Conservation (phyloP, 2,329 filamentous ascomycete genomes). For the Alternaria sp. region DNA sequence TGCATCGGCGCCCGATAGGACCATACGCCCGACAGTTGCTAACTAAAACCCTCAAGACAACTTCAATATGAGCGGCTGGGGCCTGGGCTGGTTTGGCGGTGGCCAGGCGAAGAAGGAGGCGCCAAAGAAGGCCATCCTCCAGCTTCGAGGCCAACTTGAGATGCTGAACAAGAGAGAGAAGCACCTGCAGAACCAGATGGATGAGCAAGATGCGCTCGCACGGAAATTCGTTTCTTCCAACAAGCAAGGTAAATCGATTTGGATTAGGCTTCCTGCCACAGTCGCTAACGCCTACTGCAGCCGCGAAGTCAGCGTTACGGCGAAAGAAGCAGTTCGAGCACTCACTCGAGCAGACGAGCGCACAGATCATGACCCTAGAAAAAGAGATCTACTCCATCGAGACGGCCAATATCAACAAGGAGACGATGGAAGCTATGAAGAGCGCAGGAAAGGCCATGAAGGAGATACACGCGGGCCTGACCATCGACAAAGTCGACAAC, state of each 20-base stretch:
- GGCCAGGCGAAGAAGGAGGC: constrained; percentile 85
- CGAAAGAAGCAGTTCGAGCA: constrained; percentile 95
- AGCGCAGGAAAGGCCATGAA: constrained; percentile 89
- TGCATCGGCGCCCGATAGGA: constrained; percentile 1
- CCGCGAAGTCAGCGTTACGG: constrained; percentile 85
- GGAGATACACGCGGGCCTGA: constrained; percentile 87
- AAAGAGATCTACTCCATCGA: constrained; percentile 97
- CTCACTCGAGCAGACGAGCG: constrained; percentile 85
- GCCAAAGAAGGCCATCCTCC: constrained; percentile 95
- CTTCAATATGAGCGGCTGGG: constrained; percentile 52
- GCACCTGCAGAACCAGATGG: constrained; percentile 89
- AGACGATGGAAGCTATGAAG: constrained; percentile 94
- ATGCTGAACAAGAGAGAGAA: constrained; percentile 98
- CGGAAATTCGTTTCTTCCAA: constrained; percentile 87
- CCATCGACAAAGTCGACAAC: constrained; percentile 91
- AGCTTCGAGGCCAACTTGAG: constrained; percentile 85
- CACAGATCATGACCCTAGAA: constrained; percentile 90
- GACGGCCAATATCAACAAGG: constrained; percentile 97
- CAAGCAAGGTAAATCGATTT: constrained; percentile 78
- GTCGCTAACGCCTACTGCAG: constrained; percentile 56
- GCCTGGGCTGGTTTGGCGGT: constrained; percentile 84
- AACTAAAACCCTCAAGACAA: constrained; percentile 1
- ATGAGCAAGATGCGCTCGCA: constrained; percentile 87
- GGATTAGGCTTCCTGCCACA: too few relatives aligned
- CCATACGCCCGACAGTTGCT: neutral